Evolutionary conservation across 73 alveolate genomes (phyloP).

Genomic region (Diophrys sp.): DNA sequence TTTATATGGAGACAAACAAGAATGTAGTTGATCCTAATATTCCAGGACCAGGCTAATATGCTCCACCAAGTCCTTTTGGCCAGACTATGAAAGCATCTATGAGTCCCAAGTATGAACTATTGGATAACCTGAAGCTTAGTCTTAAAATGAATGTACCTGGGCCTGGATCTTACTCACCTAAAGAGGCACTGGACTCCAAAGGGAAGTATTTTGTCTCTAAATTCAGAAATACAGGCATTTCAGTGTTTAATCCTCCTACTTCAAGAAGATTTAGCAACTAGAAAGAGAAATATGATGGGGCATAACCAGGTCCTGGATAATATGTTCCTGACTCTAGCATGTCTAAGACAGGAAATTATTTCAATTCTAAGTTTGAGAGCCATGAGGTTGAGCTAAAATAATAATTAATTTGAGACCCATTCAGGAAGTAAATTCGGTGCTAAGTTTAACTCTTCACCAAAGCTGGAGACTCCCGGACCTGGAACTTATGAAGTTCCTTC

Average conservation of each 20-base stretch:
- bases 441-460: not conserved
- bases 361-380: constrained; percentile 52
- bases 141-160: constrained; percentile 5
- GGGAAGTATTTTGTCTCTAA: constrained; percentile 10
- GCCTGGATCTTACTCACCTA: constrained; percentile 16
- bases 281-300: not conserved
- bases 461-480: constrained; percentile 44
- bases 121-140: not conserved
- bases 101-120: not conserved
- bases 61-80: not conserved
- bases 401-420: constrained; percentile 23
- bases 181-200: not conserved
- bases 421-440: constrained; percentile 37
- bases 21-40: not conserved
- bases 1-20: not conserved
- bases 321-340: constrained; percentile 36
- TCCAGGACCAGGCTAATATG: constrained; percentile 3
- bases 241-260: constrained; percentile 3
- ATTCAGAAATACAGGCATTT: not conserved
- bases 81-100: not conserved
- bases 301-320: constrained; percentile 65
- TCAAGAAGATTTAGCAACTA: not conserved
- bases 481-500: constrained; percentile 84
- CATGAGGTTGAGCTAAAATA: too few relatives aligned
- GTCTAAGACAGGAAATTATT: constrained; percentile 46